Evolutionary conservation across 768 basidiomycete genomes (phyloP), one percentile per base, ranked within the genome.

Genomic region (Mycena rosella): DNA sequence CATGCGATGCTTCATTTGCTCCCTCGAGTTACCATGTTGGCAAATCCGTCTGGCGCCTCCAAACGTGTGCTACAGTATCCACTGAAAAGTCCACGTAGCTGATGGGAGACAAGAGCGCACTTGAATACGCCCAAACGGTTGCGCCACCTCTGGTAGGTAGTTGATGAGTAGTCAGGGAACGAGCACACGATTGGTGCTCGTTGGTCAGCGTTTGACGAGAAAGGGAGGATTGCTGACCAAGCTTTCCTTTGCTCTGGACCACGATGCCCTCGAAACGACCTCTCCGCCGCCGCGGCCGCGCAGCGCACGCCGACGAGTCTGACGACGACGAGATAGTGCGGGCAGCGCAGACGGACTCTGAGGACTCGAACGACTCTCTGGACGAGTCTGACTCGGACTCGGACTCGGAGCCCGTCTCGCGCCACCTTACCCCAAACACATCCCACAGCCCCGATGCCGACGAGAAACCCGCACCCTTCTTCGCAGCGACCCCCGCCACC

Each of bases 291-390:
- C 83, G 92, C 72, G 91, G 91, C 38, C 84, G 91, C 73, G 90
- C 82, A 4, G 85, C 82, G 71, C 82, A 83, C 62, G 84, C 79
- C 38, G 53, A 44, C 38, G 67, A 68, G n/a, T 63, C 58, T 18
- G 81, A 89, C 32, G 90, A 88, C 59, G 93, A 91, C 69, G 93
- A 94, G 73, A 84, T 94, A 58, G 87, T 87, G 80, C 85, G 93
- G 66, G 92, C 91, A 78, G 84, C 82, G 8, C 87, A 83, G 70
- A 88, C 91, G 24, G 92, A 93, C 78, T 90, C 92, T 13, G 92
- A 91, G 63, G 80, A 82, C 9, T 89, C 88, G 51, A 88, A 87
- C 52, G 86, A 87, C 65, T 26, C 22, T 20, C 9, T 30, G 20
- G 86, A 88, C 66, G 86, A 84, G 69, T 88, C 87, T 38, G 86